These are phyloP conservation scores for Hypholoma sublateritium DNA, from an alignment of 768 basidiomycete species.

Conservation along the genomic window DNA sequence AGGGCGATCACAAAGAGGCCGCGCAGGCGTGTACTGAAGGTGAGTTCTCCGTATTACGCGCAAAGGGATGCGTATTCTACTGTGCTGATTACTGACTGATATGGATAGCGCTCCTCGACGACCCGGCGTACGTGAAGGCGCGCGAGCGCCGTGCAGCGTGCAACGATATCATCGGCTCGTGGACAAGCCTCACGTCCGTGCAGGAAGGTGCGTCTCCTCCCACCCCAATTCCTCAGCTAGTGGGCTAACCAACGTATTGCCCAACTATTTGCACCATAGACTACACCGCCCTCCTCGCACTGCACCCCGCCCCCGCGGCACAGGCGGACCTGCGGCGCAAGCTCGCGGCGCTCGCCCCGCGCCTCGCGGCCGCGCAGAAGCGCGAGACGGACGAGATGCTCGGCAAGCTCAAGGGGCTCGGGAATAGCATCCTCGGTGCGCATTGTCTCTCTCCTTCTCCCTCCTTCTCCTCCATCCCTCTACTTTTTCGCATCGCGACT, in stretches of 20 bases:
- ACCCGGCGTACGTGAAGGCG: constrained; percentile 84
- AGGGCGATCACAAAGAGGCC: constrained; percentile 80
- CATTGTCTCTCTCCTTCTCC: neutral
- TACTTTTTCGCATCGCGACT: neutral
- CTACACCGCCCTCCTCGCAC: constrained; percentile 66
- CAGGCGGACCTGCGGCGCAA: constrained; percentile 44
- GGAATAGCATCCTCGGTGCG: constrained; percentile 85
- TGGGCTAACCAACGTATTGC: neutral
- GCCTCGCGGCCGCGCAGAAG: constrained; percentile 76
- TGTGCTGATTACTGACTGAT: too few species aligned
- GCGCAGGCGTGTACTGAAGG: constrained; percentile 83
- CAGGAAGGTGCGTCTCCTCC: constrained; percentile 65
- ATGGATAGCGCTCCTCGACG: constrained; percentile 81
- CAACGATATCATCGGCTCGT: constrained; percentile 77
- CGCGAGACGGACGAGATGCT: constrained; percentile 90
- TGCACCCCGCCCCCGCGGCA: constrained; percentile 58
- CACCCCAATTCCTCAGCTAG: too few species aligned
- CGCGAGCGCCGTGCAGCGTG: constrained; percentile 85
- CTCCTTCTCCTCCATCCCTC: neutral
- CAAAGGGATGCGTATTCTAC: too few species aligned
- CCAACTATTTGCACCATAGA: constrained; percentile 44
- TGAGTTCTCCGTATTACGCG: constrained; percentile 16
- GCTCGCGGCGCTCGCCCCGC: constrained; percentile 59
- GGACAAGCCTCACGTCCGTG: constrained; percentile 80
- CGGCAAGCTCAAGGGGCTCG: constrained; percentile 87